These are phyloP conservation scores for Boletus reticulatus DNA, from an alignment of 768 basidiomycete genomes.

Conservation along the genomic window DNA sequence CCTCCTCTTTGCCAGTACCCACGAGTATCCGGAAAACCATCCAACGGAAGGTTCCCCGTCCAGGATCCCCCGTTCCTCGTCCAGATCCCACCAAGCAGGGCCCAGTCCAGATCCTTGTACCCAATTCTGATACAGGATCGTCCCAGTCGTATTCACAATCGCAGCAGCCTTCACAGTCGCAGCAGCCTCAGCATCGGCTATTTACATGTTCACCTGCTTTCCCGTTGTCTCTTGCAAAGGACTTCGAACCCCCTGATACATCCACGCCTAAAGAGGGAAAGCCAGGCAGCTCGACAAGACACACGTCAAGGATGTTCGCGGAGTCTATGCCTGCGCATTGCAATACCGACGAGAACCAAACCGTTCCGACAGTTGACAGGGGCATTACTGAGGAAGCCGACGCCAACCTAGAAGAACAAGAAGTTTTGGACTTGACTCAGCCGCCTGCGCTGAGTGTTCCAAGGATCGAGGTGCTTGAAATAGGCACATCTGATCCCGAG, in stretches of 20 bases:
- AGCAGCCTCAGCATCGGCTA: constrained; percentile 25
- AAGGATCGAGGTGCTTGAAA: constrained; percentile 9
- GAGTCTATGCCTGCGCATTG: not conserved
- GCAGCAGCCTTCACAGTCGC: constrained; percentile 26
- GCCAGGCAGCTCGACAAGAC: not conserved
- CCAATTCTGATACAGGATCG: constrained; percentile 49
- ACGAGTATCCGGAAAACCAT: constrained; percentile 25
- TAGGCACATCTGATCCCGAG: constrained; percentile 6
- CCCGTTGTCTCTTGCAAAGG: constrained; percentile 19
- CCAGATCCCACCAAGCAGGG: constrained; percentile 31
- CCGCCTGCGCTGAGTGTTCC: constrained; percentile 3
- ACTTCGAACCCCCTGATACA: constrained; percentile 16
- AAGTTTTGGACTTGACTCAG: not conserved
- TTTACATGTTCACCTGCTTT: constrained; percentile 9
- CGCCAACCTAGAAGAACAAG: not conserved
- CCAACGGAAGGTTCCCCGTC: constrained; percentile 47
- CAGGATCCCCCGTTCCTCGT: constrained; percentile 33
- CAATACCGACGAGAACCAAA: not conserved
- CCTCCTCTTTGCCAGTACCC: constrained; percentile 4
- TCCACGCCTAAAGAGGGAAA: constrained; percentile 18
- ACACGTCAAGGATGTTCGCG: constrained; percentile 3
- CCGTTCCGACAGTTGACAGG: not conserved
- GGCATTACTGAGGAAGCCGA: not conserved
- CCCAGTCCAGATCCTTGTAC: constrained; percentile 46
- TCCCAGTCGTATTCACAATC: constrained; percentile 33